phyloP scores from a whole-genome alignment of 1,284 basidiomycete genomes.

The Sporisorium sorghi region DNA sequence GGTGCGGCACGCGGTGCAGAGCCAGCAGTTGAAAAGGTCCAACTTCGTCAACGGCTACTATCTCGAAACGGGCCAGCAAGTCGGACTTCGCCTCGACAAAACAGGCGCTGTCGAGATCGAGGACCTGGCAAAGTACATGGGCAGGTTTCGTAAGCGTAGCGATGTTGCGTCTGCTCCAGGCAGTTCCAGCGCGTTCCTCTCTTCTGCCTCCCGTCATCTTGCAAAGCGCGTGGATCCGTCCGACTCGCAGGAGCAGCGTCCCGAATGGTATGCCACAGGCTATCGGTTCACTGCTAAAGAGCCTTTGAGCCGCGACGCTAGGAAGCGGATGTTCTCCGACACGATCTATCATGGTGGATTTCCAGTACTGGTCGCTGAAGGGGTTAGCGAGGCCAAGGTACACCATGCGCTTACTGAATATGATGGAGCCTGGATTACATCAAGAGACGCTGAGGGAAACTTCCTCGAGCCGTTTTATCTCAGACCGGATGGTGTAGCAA shows the following conservation, averaged over 20 bases:
- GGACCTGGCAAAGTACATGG: no score
- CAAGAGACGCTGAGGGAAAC: background rate
- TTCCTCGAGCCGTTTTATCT: background rate
- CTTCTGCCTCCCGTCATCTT: background rate
- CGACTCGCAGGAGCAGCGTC: no score
- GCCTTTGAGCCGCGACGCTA: background rate
- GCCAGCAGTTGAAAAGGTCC: no score
- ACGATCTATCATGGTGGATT: background rate
- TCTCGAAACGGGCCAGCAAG: no score
- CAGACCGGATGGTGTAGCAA: background rate
- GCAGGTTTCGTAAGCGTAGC: no score
- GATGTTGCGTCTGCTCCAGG: no score
- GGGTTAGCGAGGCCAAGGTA: background rate
- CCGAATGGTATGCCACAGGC: background rate
- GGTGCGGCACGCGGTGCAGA: no score
- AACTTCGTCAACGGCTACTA: no score
- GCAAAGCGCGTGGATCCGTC: background rate
- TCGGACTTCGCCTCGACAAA: no score
- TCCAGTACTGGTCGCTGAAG: background rate
- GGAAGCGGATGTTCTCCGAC: constrained; percentile 3
- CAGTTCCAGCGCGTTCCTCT: no score
- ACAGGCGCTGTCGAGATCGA: no score
- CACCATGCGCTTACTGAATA: background rate
- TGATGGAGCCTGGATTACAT: background rate
- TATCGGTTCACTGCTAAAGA: background rate